Evolutionary conservation across 441 rosid genomes (phyloP).

Genomic region (Croton laevigatus): DNA sequence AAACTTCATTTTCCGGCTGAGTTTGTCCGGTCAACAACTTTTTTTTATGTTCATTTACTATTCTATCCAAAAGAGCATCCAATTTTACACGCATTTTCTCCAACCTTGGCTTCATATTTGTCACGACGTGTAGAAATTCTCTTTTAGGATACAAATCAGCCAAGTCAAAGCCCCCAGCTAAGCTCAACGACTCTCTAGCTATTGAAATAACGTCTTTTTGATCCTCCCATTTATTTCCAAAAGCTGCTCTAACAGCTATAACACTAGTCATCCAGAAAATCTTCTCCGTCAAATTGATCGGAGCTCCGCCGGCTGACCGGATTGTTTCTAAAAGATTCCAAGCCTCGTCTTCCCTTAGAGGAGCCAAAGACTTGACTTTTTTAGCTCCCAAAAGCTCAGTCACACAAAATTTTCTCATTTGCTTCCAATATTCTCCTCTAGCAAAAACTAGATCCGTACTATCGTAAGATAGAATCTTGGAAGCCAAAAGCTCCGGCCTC

Average conservation of each 20-base stretch:
- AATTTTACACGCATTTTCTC: conserved; percentile 6
- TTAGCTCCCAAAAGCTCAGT: conserved; percentile 17
- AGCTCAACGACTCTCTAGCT: neutral
- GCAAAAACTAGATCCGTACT: conserved; percentile 13
- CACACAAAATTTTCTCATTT: conserved; percentile 17
- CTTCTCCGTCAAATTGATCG: conserved; percentile 10
- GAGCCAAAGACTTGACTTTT: conserved; percentile 16
- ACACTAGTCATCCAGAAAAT: conserved; percentile 13
- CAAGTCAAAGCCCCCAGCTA: conserved; percentile 18
- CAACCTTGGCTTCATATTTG: conserved; percentile 10
- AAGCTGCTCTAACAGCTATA: conserved; percentile 2
- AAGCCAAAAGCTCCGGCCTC: conserved; percentile 12
- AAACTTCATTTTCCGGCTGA: conserved; percentile 7
- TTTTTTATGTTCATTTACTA: neutral
- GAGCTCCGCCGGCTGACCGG: neutral
- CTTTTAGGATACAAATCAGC: conserved; percentile 21
- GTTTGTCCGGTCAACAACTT: neutral
- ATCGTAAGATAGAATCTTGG: conserved; percentile 8
- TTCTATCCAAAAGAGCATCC: conserved; percentile 13
- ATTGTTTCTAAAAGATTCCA: conserved; percentile 11
- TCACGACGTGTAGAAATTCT: conserved; percentile 3
- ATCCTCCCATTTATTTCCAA: conserved; percentile 18
- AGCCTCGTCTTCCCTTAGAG: conserved; percentile 23
- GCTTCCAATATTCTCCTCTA: conserved; percentile 20
- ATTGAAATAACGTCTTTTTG: neutral